Conservation (phyloP, 2,329 filamentous ascomycete genomes). For the Endothia cerciana region DNA sequence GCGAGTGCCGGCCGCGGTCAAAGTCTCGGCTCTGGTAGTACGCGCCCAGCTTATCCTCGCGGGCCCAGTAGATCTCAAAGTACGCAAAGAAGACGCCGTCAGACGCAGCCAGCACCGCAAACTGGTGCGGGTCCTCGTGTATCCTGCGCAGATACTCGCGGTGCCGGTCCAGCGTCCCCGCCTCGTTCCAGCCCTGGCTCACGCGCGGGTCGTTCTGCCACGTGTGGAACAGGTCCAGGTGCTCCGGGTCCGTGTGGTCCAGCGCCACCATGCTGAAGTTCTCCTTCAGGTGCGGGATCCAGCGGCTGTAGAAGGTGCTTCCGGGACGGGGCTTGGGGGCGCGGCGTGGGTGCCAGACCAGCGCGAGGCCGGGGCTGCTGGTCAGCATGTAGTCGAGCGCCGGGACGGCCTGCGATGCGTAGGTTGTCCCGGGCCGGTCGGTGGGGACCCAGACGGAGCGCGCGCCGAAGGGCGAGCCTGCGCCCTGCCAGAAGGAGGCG, state of each 20-base stretch:
- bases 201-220: conserved; percentile 88
- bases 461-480: conserved; percentile 67
- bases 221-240: conserved; percentile 72
- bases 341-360: conserved; percentile 68
- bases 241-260: conserved; percentile 65
- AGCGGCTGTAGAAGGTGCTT: conserved; percentile 75
- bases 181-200: conserved; percentile 79
- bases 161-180: conserved; percentile 75
- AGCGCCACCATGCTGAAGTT: conserved; percentile 79
- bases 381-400: conserved; percentile 54
- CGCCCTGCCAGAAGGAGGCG: conserved; percentile 71
- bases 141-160: conserved; percentile 70
- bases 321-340: conserved; percentile 73
- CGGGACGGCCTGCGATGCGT: conserved; percentile 50
- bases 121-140: conserved; percentile 72
- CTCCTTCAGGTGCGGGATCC: conserved; percentile 75
- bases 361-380: conserved; percentile 37
- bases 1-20: conserved; percentile 61
- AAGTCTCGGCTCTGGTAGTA: conserved; percentile 61
- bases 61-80: conserved; percentile 79
- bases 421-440: conserved; percentile 40
- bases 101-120: conserved; percentile 72
- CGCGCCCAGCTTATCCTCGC: conserved; percentile 60
- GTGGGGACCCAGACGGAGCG: conserved; percentile 64
- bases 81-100: conserved; percentile 74